phyloP scores from a whole-genome alignment of 129 eudicot genomes.

The Cynara cardunculus region DNA sequence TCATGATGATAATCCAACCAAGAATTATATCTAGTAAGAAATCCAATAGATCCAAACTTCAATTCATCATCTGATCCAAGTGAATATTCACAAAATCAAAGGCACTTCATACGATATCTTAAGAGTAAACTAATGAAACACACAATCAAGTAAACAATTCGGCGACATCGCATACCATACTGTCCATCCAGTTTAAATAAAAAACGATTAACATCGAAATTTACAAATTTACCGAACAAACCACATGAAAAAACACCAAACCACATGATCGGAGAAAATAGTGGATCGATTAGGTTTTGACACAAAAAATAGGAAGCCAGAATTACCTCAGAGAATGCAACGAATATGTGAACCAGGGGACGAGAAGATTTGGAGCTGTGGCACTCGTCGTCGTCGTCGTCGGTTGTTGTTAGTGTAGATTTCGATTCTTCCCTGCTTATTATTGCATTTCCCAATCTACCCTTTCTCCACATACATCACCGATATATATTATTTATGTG shows the following conservation, averaged over 20 bases:
- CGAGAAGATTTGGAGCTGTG: slow-evolving; percentile 22
- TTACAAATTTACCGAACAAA: not conserved
- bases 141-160: slow-evolving; percentile 1
- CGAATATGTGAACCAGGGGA: slow-evolving; percentile 4
- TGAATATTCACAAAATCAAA: slow-evolving; percentile 5
- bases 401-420: not conserved
- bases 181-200: not conserved
- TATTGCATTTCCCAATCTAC: slow-evolving; percentile 8
- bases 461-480: not conserved
- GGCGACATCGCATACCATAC: not conserved
- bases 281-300: slow-evolving; percentile 15
- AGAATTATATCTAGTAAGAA: not conserved
- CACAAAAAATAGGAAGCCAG: not conserved
- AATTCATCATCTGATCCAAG: not conserved
- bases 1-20: not conserved
- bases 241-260: not conserved
- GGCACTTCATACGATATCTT: slow-evolving; percentile 8
- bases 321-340: slow-evolving; percentile 15
- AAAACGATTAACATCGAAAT: slow-evolving; percentile 6
- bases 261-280: slow-evolving; percentile 2
- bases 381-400: slow-evolving; percentile 33
- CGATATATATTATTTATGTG: not conserved
- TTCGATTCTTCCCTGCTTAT: slow-evolving; percentile 5
- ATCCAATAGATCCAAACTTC: slow-evolving; percentile 16
- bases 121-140: not conserved